A percentile compares a stretch with the other conserved stretches of the same genome.
Evolutionary conservation across 1,284 basidiomycete genomes (phyloP).

Genomic region (Pseudozyma sp.): DNA sequence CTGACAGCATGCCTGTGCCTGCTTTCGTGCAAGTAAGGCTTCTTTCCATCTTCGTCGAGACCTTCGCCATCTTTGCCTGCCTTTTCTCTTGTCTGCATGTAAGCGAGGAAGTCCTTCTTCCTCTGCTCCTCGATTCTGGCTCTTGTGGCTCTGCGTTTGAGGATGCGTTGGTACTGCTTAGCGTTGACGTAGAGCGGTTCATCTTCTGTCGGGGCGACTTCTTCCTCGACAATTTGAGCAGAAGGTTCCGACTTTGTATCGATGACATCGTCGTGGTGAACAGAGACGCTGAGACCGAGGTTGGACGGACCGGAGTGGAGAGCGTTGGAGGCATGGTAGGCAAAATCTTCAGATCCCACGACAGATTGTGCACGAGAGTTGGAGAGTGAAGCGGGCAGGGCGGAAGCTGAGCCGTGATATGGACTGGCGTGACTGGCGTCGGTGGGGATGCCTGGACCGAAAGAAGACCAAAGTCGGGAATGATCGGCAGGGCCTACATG

Average conservation of each 20-base stretch:
- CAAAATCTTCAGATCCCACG: slow-evolving; percentile 39
- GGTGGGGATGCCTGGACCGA: slow-evolving; percentile 30
- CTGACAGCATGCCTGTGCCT: slow-evolving; percentile 98
- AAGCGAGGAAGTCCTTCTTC: slow-evolving; percentile 51
- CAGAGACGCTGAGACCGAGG: slow-evolving; percentile 35
- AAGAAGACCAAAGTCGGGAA: slow-evolving; percentile 48
- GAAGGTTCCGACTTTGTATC: slow-evolving; percentile 20
- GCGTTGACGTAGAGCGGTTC: slow-evolving; percentile 68
- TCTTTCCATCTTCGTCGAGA: slow-evolving; percentile 60
- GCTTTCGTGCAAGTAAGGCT: slow-evolving; percentile 97
- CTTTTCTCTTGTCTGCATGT: slow-evolving; percentile 53
- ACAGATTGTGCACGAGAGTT: slow-evolving; percentile 37
- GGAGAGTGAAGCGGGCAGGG: slow-evolving; percentile 25
- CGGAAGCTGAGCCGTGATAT: slow-evolving; percentile 32
- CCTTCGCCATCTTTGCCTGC: slow-evolving; percentile 39
- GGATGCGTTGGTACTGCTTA: slow-evolving; percentile 67
- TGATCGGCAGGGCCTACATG: slow-evolving; percentile 27
- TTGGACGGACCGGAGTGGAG: slow-evolving; percentile 29
- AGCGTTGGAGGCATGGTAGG: slow-evolving; percentile 26
- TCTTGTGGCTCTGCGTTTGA: slow-evolving; percentile 61
- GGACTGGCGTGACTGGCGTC: slow-evolving; percentile 27
- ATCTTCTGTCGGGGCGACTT: slow-evolving; percentile 49
- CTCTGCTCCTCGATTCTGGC: slow-evolving; percentile 64
- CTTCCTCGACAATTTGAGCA: slow-evolving; percentile 8
- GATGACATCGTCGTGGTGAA: slow-evolving; percentile 20